Evolutionary conservation across 2,329 filamentous ascomycete genomes (phyloP).

Genomic region (Xylogone sp.): DNA sequence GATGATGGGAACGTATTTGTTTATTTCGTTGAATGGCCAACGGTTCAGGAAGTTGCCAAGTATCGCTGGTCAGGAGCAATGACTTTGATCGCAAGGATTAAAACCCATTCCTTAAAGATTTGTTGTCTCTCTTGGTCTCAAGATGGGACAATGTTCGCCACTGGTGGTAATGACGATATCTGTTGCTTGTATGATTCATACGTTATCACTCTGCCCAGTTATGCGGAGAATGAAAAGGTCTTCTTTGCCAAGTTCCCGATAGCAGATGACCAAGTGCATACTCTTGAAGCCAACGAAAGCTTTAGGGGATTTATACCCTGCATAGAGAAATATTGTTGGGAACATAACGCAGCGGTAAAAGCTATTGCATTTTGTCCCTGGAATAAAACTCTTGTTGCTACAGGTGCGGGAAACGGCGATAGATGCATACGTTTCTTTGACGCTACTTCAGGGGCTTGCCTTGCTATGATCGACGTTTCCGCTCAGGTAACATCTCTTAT

Average conservation of each 20-base stretch:
- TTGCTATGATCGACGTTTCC: constrained; percentile 88
- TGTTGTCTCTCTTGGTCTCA: constrained; percentile 89
- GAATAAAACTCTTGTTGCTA: constrained; percentile 82
- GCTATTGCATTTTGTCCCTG: constrained; percentile 96
- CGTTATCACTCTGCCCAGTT: constrained; percentile 12
- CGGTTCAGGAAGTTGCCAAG: constrained; percentile 55
- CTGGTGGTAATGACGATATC: constrained; percentile 88
- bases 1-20: constrained; percentile 80
- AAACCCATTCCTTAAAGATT: constrained; percentile 81
- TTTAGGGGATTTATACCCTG: constrained; percentile 48
- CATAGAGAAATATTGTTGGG: constrained; percentile 67
- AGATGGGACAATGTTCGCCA: constrained; percentile 73
- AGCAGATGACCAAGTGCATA: constrained; percentile 20
- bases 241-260: constrained; percentile 21
- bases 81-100: constrained; percentile 72
- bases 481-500: constrained; percentile 92
- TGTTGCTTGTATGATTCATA: constrained; percentile 72
- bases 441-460: constrained; percentile 72
- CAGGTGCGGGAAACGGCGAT: constrained; percentile 90
- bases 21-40: constrained; percentile 84
- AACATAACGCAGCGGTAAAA: constrained; percentile 86
- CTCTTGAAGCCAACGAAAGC: constrained; percentile 26
- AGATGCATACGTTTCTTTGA: constrained; percentile 96
- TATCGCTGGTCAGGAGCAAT: constrained; percentile 75
- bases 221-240: constrained; percentile 4